Evolutionary conservation across 1,284 basidiomycete genomes (phyloP).

Genomic region (Kwoniella shivajii): DNA sequence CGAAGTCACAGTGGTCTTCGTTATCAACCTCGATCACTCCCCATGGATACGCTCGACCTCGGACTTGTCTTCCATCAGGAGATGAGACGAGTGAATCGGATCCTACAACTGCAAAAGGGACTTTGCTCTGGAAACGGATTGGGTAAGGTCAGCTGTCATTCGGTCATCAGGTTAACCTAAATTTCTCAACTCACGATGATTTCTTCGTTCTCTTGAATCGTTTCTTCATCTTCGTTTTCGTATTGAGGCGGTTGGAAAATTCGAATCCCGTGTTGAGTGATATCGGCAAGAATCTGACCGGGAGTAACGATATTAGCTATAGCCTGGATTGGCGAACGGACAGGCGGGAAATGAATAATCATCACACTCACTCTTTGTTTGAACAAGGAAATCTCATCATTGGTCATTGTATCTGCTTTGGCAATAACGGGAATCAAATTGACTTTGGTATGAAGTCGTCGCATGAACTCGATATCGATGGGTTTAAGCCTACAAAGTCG

Average conservation of each 20-base stretch:
- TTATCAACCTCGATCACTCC: conserved; percentile 97
- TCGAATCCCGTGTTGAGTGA: conserved; percentile 87
- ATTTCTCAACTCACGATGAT: conserved; percentile 70
- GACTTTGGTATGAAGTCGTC: conserved; percentile 89
- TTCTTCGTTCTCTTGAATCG: conserved; percentile 90
- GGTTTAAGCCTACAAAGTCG: conserved; percentile 72
- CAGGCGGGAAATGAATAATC: conserved; percentile 7
- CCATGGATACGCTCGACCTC: conserved; percentile 94
- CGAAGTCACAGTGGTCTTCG: conserved; percentile 96
- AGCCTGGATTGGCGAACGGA: background rate
- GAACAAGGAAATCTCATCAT: conserved; percentile 88
- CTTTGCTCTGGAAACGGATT: conserved; percentile 71
- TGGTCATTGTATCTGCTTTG: conserved; percentile 93
- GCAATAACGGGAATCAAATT: conserved; percentile 97
- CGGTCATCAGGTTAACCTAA: too few species aligned
- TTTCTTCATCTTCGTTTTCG: conserved; percentile 96
- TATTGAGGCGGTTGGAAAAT: conserved; percentile 96
- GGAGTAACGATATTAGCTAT: background rate
- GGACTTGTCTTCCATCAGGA: conserved; percentile 82
- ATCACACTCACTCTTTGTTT: conserved; percentile 74
- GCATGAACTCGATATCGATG: conserved; percentile 97
- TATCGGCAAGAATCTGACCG: conserved; percentile 79
- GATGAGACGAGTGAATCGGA: conserved; percentile 79
- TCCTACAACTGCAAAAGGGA: conserved; percentile 95
- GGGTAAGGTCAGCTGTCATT: too few species aligned